A percentile compares a stretch with the other conserved stretches of the same genome.
phyloP scores from a whole-genome alignment of 352 stramenopile species.

The Phytophthora citricola region DNA sequence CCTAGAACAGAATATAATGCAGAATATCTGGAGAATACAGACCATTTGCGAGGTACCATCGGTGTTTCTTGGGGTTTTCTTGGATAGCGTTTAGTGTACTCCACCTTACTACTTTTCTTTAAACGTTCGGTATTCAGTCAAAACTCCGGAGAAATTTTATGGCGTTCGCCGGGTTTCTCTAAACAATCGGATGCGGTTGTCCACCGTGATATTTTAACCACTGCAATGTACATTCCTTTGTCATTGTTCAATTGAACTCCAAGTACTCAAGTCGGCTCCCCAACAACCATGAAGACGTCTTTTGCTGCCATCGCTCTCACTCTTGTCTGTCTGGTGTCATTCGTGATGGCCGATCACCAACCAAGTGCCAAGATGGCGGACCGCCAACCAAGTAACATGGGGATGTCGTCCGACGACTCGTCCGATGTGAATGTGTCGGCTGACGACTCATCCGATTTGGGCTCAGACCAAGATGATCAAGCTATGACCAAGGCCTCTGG shows the following conservation, averaged over 20 bases:
- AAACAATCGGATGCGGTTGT: no score
- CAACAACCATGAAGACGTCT: conserved; percentile 21
- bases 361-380: no score
- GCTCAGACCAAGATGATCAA: conserved; percentile 10
- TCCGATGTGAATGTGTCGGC: conserved; percentile 12
- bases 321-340: conserved; percentile 15
- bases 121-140: no score
- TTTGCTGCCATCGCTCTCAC: conserved; percentile 4
- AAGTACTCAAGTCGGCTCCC: conserved; percentile 16
- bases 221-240: background rate
- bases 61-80: conserved; percentile 1
- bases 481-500: background rate
- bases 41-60: no score
- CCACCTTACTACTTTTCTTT: no score
- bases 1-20: background rate
- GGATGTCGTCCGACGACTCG: conserved; percentile 5
- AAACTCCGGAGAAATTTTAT: no score
- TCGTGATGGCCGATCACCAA: conserved; percentile 13
- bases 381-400: background rate
- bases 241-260: conserved; percentile 32
- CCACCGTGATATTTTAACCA: no score
- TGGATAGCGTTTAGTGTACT: background rate
- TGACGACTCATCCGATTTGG: conserved; percentile 11
- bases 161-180: no score
- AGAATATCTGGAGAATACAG: no score